Conservation (phyloP, 345 rosid species). For the Odontarrhena argentea region DNA sequence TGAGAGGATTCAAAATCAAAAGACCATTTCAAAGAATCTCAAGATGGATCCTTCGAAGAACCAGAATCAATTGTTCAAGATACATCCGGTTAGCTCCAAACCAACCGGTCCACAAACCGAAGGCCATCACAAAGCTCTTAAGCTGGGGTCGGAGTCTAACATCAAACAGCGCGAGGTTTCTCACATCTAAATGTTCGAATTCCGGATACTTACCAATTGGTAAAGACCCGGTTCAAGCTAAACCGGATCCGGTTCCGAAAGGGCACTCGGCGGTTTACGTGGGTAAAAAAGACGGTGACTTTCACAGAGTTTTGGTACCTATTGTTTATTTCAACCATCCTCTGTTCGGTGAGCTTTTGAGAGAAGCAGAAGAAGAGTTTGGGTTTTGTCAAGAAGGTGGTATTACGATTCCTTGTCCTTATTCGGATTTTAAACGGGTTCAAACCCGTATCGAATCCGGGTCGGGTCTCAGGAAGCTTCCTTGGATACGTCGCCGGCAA, state of each 20-base stretch:
- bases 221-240: slow-evolving; percentile 32
- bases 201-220: slow-evolving; percentile 54
- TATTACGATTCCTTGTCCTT: slow-evolving; percentile 82
- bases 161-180: slow-evolving; percentile 52
- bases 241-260: slow-evolving; percentile 59
- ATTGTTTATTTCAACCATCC: slow-evolving; percentile 92
- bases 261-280: slow-evolving; percentile 87
- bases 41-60: slow-evolving; percentile 49
- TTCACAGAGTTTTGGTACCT: slow-evolving; percentile 78
- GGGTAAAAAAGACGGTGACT: slow-evolving; percentile 77
- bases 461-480: slow-evolving; percentile 45
- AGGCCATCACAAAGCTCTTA: slow-evolving; percentile 54
- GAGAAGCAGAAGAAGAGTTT: slow-evolving; percentile 81
- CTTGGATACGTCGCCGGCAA: slow-evolving; percentile 46
- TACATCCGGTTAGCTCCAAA: slow-evolving; percentile 30
- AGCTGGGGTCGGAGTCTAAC: slow-evolving; percentile 66
- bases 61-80: slow-evolving; percentile 21
- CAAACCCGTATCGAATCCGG: slow-evolving; percentile 72
- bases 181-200: slow-evolving; percentile 44
- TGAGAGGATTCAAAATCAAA: slow-evolving; percentile 61
- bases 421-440: slow-evolving; percentile 80
- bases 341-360: slow-evolving; percentile 76
- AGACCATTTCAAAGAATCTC: slow-evolving; percentile 55
- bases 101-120: slow-evolving; percentile 36
- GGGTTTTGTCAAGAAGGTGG: slow-evolving; percentile 89